phyloP scores from a whole-genome alignment of 2,329 filamentous ascomycete species.

The Colletotrichum spaethianum region DNA sequence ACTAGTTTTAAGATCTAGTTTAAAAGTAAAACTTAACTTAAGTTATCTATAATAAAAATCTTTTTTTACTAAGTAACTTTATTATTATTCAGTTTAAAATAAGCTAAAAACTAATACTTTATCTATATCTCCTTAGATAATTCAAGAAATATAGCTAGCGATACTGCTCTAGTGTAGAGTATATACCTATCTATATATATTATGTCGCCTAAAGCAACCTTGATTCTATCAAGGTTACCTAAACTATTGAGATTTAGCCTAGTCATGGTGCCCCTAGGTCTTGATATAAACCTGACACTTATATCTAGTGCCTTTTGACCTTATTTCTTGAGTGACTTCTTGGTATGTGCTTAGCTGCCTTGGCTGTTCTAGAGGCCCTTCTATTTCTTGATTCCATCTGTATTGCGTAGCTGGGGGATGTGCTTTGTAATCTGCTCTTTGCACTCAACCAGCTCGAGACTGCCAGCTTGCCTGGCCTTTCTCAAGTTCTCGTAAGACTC shows the following conservation, averaged over 20 bases:
- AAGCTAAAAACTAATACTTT: slow-evolving; percentile 30
- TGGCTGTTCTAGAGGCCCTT: slow-evolving; percentile 38
- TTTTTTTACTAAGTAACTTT: slow-evolving; percentile 26
- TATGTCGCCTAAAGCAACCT: slow-evolving; percentile 21
- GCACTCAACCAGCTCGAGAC: slow-evolving; percentile 22
- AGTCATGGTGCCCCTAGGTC: slow-evolving; percentile 27
- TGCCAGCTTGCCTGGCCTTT: slow-evolving; percentile 10
- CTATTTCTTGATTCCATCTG: slow-evolving; percentile 29
- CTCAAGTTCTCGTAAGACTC: slow-evolving; percentile 37
- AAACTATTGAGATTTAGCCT: neutral
- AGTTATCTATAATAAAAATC: slow-evolving; percentile 34
- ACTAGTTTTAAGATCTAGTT: slow-evolving; percentile 40
- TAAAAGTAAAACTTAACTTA: slow-evolving; percentile 43
- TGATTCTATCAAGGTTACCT: slow-evolving; percentile 22
- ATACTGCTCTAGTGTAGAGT: slow-evolving; percentile 27
- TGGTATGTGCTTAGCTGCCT: slow-evolving; percentile 30
- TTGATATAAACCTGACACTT: slow-evolving; percentile 18
- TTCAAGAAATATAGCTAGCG: slow-evolving; percentile 24
- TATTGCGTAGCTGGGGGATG: slow-evolving; percentile 29
- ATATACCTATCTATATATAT: slow-evolving; percentile 22
- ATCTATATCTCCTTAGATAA: slow-evolving; percentile 28
- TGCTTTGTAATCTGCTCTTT: slow-evolving; percentile 32
- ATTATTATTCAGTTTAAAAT: slow-evolving; percentile 19
- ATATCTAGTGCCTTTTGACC: slow-evolving; percentile 2
- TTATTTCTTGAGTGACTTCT: slow-evolving; percentile 23